These are phyloP conservation scores for Monosporascus sp. DNA, from an alignment of 2,329 filamentous ascomycete species.

Conservation along the genomic window DNA sequence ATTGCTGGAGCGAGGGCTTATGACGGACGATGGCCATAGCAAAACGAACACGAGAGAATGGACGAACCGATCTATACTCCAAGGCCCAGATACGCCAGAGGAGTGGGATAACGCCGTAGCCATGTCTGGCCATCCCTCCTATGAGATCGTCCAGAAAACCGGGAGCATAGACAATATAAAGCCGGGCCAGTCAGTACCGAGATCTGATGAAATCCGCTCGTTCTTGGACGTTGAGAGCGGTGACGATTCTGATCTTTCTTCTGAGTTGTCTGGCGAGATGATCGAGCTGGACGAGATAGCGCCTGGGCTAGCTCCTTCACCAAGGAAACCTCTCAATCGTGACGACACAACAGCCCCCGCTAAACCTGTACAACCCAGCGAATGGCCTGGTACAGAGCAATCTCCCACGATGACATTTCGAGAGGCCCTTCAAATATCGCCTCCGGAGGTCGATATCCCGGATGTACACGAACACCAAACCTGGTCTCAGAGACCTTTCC, in stretches of 20 bases:
- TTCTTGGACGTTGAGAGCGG: constrained; percentile 36
- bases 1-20: constrained; percentile 61
- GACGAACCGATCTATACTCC: constrained; percentile 51
- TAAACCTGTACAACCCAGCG: constrained; percentile 4
- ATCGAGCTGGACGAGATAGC: constrained; percentile 30
- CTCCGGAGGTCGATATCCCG: constrained; percentile 31
- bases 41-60: constrained; percentile 40
- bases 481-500: constrained; percentile 40
- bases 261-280: constrained; percentile 53
- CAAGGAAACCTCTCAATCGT: constrained; percentile 23
- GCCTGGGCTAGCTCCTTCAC: constrained; percentile 22
- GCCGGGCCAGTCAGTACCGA: constrained; percentile 25
- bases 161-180: constrained; percentile 44
- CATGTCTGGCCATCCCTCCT: constrained; percentile 37
- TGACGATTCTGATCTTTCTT: constrained; percentile 55
- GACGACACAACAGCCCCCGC: constrained; percentile 19
- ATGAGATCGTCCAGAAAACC: constrained; percentile 50
- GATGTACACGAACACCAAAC: constrained; percentile 36
- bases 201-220: constrained; percentile 16
- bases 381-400: constrained; percentile 22
- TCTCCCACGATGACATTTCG: constrained; percentile 44
- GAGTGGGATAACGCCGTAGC: constrained; percentile 26
- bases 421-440: constrained; percentile 41
- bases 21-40: constrained; percentile 45
- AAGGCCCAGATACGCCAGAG: constrained; percentile 36